These are phyloP conservation scores for Monilinia polystroma DNA, from an alignment of 2,329 filamentous ascomycete genomes.

Conservation along the genomic window DNA sequence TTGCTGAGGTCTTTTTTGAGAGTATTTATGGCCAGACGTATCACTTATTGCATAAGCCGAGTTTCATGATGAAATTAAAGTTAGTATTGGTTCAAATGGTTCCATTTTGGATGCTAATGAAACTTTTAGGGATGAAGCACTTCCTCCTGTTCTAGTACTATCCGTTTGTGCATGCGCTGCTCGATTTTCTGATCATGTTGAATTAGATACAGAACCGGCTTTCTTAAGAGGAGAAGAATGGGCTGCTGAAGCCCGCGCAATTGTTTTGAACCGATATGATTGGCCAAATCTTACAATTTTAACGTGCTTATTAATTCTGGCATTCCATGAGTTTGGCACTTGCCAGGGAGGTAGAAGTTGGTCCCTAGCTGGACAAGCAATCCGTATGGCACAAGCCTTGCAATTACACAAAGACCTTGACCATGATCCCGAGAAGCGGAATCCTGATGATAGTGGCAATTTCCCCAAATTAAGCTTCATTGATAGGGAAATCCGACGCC, in stretches of 20 bases:
- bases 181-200: constrained; percentile 86
- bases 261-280: constrained; percentile 84
- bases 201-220: constrained; percentile 66
- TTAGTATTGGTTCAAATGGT: constrained; percentile 43
- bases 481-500: constrained; percentile 85
- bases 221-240: constrained; percentile 90
- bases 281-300: constrained; percentile 95
- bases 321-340: constrained; percentile 93
- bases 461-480: constrained; percentile 76
- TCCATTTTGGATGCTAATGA: constrained; percentile 22
- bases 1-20: constrained; percentile 94
- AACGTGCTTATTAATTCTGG: constrained; percentile 83
- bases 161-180: constrained; percentile 95
- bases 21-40: constrained; percentile 95
- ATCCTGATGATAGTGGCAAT: constrained; percentile 41
- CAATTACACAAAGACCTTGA: constrained; percentile 92
- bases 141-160: constrained; percentile 89
- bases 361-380: constrained; percentile 92
- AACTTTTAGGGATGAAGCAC: constrained; percentile 60
- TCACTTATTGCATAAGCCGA: constrained; percentile 91
- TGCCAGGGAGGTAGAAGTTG: constrained; percentile 95
- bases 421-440: constrained; percentile 69
- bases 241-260: constrained; percentile 83
- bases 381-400: constrained; percentile 94
- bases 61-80: constrained; percentile 86